Conservation (phyloP, 208 protist genomes). For the Naegleria gruberi region DNA sequence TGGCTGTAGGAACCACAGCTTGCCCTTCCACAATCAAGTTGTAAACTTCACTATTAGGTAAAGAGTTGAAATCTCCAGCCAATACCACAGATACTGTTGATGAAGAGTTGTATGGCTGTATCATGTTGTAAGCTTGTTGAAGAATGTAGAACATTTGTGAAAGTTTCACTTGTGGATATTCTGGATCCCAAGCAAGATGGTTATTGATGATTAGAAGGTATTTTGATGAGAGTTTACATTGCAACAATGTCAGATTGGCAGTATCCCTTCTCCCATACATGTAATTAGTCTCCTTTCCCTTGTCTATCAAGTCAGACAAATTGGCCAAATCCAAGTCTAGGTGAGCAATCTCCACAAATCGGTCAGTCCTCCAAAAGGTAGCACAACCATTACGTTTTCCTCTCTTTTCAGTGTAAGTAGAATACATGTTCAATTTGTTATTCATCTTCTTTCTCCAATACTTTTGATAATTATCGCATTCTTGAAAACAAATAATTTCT, state of each 20-base stretch:
- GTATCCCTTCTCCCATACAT: neutral
- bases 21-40: neutral
- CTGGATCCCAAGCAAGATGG: neutral
- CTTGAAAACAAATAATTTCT: slow-evolving; percentile 14
- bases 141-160: neutral
- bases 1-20: neutral
- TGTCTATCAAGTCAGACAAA: too few relatives aligned
- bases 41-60: neutral
- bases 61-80: neutral
- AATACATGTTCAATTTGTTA: neutral
- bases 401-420: neutral
- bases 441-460: neutral
- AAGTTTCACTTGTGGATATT: neutral
- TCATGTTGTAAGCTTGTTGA: neutral
- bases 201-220: neutral
- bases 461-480: neutral
- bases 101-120: too few relatives aligned
- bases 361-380: neutral
- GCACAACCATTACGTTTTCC: neutral
- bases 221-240: neutral
- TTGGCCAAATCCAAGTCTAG: neutral
- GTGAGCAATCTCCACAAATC: neutral
- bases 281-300: neutral
- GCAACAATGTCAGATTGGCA: neutral
- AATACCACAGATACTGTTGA: too few relatives aligned